A percentile compares a stretch with the other conserved stretches of the same genome.
phyloP scores from a whole-genome alignment of 2,329 filamentous ascomycete species.

The Trichoderma aggressivum region DNA sequence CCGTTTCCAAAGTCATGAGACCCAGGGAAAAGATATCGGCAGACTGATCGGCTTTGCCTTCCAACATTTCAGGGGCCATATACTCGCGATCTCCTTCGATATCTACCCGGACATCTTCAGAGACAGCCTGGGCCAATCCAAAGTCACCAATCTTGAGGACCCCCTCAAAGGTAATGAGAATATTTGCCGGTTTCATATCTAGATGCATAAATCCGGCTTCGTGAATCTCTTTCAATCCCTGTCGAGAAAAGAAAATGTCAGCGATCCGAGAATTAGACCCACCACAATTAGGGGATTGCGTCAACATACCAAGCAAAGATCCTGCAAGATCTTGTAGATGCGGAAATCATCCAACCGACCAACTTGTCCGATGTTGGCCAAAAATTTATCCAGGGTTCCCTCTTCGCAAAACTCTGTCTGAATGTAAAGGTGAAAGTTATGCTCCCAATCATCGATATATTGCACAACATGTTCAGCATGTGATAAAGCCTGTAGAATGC shows the following conservation, averaged over 20 bases:
- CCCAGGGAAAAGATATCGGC: conserved; percentile 93
- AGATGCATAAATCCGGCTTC: conserved; percentile 81
- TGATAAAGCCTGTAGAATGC: conserved; percentile 70
- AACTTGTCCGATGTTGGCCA: conserved; percentile 76
- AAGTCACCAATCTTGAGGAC: conserved; percentile 84
- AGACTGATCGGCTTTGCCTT: conserved; percentile 81
- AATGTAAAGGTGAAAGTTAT: conserved; percentile 82
- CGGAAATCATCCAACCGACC: conserved; percentile 93
- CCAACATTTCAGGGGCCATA: conserved; percentile 88
- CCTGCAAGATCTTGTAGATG: conserved; percentile 96
- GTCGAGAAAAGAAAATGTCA: conserved; percentile 15
- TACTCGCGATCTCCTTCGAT: conserved; percentile 95
- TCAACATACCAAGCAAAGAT: conserved; percentile 70
- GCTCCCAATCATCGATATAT: conserved; percentile 84
- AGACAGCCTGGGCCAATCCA: conserved; percentile 75
- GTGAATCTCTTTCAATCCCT: conserved; percentile 90
- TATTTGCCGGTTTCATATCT: conserved; percentile 80
- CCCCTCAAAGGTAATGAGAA: conserved; percentile 78
- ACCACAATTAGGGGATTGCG: neutral
- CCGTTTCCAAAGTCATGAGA: conserved; percentile 91
- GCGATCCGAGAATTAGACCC: conserved; percentile 17
- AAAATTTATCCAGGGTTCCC: conserved; percentile 82
- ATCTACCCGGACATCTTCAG: conserved; percentile 72
- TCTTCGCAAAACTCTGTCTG: conserved; percentile 97
- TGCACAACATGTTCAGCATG: conserved; percentile 82